phyloP scores from a whole-genome alignment of 2,329 filamentous ascomycete genomes.

The Incumbomyces lentus region DNA sequence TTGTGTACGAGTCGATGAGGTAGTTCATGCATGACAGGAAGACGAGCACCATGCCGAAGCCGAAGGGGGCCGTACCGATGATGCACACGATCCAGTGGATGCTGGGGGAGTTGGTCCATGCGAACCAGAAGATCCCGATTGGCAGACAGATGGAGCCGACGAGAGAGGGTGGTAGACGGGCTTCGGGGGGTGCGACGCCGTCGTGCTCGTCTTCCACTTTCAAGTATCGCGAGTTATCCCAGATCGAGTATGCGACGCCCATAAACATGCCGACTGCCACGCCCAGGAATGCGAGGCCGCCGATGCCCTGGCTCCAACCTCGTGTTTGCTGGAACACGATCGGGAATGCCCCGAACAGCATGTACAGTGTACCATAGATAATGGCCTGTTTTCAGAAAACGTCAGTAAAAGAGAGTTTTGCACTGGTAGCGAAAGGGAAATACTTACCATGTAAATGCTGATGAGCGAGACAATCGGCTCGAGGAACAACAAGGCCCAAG shows the following conservation, averaged over 20 bases:
- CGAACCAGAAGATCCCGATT: slow-evolving; percentile 49
- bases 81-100: slow-evolving; percentile 32
- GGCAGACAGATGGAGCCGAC: slow-evolving; percentile 43
- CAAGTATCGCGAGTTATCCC: slow-evolving; percentile 33
- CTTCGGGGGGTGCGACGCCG: slow-evolving; percentile 53
- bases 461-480: slow-evolving; percentile 43
- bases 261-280: slow-evolving; percentile 34
- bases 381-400: no score
- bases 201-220: slow-evolving; percentile 34
- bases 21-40: slow-evolving; percentile 34
- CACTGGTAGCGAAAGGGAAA: no score
- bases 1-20: slow-evolving; percentile 34
- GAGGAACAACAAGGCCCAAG: slow-evolving; percentile 38
- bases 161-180: slow-evolving; percentile 42
- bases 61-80: slow-evolving; percentile 29
- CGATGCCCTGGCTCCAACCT: slow-evolving; percentile 37
- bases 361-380: slow-evolving; percentile 36
- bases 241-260: slow-evolving; percentile 32
- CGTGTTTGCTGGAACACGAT: slow-evolving; percentile 39
- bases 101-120: slow-evolving; percentile 44
- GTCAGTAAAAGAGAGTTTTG: no score
- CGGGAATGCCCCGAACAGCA: slow-evolving; percentile 43
- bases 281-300: slow-evolving; percentile 40
- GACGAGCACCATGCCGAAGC: slow-evolving; percentile 33
- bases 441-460: slow-evolving; percentile 37